Conservation (phyloP, 352 stramenopile species). For the Phytopythium kandeliae region DNA sequence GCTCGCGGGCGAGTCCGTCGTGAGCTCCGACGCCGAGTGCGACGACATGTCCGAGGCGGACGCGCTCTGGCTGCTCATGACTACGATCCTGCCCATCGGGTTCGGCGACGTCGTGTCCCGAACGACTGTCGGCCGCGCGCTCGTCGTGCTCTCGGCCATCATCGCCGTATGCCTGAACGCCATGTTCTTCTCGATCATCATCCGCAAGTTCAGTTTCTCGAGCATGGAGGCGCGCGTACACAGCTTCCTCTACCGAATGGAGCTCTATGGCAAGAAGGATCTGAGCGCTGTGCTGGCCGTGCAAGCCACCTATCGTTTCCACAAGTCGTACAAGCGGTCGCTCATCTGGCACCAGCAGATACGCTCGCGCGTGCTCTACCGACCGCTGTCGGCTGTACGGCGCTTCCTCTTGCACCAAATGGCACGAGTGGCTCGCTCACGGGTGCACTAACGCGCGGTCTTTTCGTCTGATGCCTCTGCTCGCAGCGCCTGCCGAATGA, state of each 20-base stretch:
- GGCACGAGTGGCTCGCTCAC: no score
- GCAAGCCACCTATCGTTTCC: slow-evolving; percentile 60
- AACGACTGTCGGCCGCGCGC: slow-evolving; percentile 17
- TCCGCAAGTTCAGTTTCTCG: slow-evolving; percentile 59
- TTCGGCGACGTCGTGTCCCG: slow-evolving; percentile 35
- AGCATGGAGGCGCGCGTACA: slow-evolving; percentile 59
- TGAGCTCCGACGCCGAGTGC: slow-evolving; percentile 26
- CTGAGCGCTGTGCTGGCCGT: slow-evolving; percentile 58
- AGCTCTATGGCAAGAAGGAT: slow-evolving; percentile 56
- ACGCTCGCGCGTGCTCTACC: slow-evolving; percentile 35
- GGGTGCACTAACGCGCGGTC: no score
- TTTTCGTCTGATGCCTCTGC: no score
- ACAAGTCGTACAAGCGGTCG: slow-evolving; percentile 56
- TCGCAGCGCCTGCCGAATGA: slow-evolving; percentile 58
- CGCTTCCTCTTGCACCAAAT: neutral
- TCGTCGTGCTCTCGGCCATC: slow-evolving; percentile 25
- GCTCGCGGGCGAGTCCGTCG: neutral
- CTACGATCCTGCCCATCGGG: slow-evolving; percentile 40
- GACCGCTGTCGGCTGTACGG: slow-evolving; percentile 50
- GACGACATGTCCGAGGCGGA: slow-evolving; percentile 22
- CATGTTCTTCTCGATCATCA: slow-evolving; percentile 53
- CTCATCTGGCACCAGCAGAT: slow-evolving; percentile 63
- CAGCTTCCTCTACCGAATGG: slow-evolving; percentile 58
- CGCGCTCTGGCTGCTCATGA: slow-evolving; percentile 39
- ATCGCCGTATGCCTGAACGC: slow-evolving; percentile 28